A percentile compares a stretch with the other conserved stretches of the same genome.
Evolutionary conservation across 352 stramenopile genomes (phyloP).

Genomic region (Phytophthora pini): DNA sequence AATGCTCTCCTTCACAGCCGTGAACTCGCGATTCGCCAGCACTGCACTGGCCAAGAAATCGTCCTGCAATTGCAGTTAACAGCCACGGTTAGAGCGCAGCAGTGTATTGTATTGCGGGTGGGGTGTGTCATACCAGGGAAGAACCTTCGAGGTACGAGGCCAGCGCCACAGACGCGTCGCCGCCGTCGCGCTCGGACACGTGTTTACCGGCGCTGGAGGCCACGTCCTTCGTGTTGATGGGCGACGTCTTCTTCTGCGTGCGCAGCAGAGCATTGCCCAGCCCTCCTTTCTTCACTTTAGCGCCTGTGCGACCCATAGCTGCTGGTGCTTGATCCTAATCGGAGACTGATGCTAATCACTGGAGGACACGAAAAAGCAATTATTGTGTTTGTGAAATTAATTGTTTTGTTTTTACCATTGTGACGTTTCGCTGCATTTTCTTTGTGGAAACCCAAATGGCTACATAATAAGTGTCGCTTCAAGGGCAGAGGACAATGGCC

Average conservation of each 20-base stretch:
- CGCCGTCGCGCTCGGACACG: slow-evolving; percentile 82
- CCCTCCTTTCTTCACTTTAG: slow-evolving; percentile 75
- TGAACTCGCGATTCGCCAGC: slow-evolving; percentile 93
- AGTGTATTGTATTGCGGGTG: not conserved
- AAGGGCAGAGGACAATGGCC: not conserved
- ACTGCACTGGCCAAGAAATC: slow-evolving; percentile 94
- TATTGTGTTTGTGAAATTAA: slow-evolving; percentile 8
- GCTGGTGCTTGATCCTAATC: slow-evolving; percentile 18
- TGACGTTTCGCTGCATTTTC: slow-evolving; percentile 8
- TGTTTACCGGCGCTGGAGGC: slow-evolving; percentile 85
- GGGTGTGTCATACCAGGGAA: slow-evolving; percentile 55
- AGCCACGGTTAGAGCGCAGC: slow-evolving; percentile 2
- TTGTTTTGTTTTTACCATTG: not conserved
- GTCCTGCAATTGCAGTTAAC: slow-evolving; percentile 53
- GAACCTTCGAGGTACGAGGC: slow-evolving; percentile 88
- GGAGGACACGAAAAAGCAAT: slow-evolving; percentile 9
- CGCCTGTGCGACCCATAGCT: slow-evolving; percentile 76
- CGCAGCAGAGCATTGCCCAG: slow-evolving; percentile 80
- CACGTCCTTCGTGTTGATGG: slow-evolving; percentile 72
- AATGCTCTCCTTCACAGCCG: slow-evolving; percentile 89
- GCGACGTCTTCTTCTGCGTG: slow-evolving; percentile 80
- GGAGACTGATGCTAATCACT: slow-evolving; percentile 25
- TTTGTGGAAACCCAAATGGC: not conserved
- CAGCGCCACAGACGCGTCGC: slow-evolving; percentile 80
- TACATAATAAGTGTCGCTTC: slow-evolving; percentile 7